phyloP scores from a whole-genome alignment of 192 early-diverging fungal genomes.

The Irineochytrium annulatum region DNA sequence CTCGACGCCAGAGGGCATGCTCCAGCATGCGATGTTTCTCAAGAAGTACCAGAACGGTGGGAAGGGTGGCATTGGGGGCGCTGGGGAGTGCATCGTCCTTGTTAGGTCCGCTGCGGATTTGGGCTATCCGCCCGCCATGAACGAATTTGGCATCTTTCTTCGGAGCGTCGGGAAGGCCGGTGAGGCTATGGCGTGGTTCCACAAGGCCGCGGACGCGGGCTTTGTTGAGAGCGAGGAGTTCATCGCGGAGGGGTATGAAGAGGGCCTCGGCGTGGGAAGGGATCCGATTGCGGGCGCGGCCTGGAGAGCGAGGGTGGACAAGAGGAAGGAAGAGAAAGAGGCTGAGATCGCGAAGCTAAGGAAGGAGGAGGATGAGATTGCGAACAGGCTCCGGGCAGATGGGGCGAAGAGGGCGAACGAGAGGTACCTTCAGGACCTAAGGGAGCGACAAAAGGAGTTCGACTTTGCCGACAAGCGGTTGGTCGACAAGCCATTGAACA shows the following conservation, averaged over 20 bases:
- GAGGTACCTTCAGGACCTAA: too few species aligned
- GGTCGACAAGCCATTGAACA: not conserved
- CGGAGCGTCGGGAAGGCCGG: not conserved
- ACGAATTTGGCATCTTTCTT: slow-evolving; percentile 13
- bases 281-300: not conserved
- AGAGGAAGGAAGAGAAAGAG: not conserved
- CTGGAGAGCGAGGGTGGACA: slow-evolving; percentile 11
- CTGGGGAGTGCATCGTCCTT: too few species aligned
- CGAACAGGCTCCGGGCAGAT: too few species aligned
- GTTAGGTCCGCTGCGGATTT: slow-evolving; percentile 8
- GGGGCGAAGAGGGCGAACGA: too few species aligned
- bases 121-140: slow-evolving; percentile 14
- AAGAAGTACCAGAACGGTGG: slow-evolving; percentile 2
- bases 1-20: slow-evolving; percentile 22
- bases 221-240: not conserved
- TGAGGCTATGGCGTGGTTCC: slow-evolving; percentile 12
- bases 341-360: slow-evolving; percentile 6
- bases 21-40: slow-evolving; percentile 14
- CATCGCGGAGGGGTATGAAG: slow-evolving; percentile 7
- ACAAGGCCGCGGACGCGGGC: slow-evolving; percentile 8
- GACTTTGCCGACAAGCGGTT: too few species aligned
- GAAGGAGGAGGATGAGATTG: slow-evolving; percentile 9
- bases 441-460: too few species aligned
- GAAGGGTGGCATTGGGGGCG: too few species aligned
- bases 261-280: not conserved